These are phyloP conservation scores for Aspergillus tamarii DNA, from an alignment of 2,329 filamentous ascomycete genomes.

Conservation along the genomic window DNA sequence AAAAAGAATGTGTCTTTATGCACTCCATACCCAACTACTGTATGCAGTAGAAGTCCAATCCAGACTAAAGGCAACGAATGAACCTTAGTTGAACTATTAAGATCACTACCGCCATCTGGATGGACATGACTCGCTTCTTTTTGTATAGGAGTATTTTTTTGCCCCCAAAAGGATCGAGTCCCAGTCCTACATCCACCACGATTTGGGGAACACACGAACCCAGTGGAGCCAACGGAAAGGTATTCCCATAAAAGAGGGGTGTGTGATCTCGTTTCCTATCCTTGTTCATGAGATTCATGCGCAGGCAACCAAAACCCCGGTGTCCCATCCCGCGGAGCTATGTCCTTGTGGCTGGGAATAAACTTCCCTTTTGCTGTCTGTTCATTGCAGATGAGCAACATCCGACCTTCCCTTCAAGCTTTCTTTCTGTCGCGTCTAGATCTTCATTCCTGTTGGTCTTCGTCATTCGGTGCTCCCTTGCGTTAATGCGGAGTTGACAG, in stretches of 20 bases:
- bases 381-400: not conserved
- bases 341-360: not conserved
- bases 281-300: not conserved
- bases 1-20: not conserved
- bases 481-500: conserved; percentile 25
- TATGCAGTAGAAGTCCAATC: not conserved
- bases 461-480: conserved; percentile 17
- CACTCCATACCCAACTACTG: conserved; percentile 1
- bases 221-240: conserved; percentile 1
- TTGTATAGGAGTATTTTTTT: not conserved
- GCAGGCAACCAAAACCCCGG: not conserved
- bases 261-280: not conserved
- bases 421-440: not conserved
- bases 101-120: not conserved
- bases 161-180: not conserved
- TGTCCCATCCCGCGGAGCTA: not conserved
- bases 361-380: not conserved
- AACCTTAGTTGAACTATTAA: not conserved
- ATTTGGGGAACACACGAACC: not conserved
- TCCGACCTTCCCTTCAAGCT: not conserved
- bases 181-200: not conserved
- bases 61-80: not conserved
- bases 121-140: not conserved
- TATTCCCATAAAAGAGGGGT: not conserved
- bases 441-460: not conserved